Conservation (phyloP, 2,329 filamentous ascomycete species). For the Aureobasidium sp. region DNA sequence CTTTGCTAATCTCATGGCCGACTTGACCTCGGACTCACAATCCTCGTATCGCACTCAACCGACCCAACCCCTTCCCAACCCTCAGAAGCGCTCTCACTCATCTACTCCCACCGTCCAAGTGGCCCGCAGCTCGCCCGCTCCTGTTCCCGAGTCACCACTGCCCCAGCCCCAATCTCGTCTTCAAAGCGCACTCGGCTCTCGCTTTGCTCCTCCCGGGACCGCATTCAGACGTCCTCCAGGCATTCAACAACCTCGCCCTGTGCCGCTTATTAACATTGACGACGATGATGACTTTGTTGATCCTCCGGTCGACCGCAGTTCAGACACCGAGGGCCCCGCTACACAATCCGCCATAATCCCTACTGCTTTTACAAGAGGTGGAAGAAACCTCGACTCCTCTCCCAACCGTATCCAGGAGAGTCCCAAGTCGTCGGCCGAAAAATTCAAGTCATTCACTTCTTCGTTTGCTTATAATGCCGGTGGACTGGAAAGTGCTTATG, state of each 20-base stretch:
- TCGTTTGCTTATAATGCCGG: slow-evolving; percentile 30
- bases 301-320: slow-evolving; percentile 25
- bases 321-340: slow-evolving; percentile 29
- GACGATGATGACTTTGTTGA: slow-evolving; percentile 33
- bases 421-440: slow-evolving; percentile 18
- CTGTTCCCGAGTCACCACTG: slow-evolving; percentile 35
- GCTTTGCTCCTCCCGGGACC: slow-evolving; percentile 72
- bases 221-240: slow-evolving; percentile 48
- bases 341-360: slow-evolving; percentile 54
- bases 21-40: slow-evolving; percentile 4
- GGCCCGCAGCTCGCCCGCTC: slow-evolving; percentile 72
- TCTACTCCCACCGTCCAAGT: slow-evolving; percentile 58
- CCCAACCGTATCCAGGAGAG: slow-evolving; percentile 26
- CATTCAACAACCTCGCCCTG: slow-evolving; percentile 18
- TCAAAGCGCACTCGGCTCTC: slow-evolving; percentile 45
- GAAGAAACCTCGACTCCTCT: slow-evolving; percentile 27
- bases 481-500: slow-evolving; percentile 37
- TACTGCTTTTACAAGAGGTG: slow-evolving; percentile 47
- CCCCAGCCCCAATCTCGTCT: slow-evolving; percentile 18
- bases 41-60: slow-evolving; percentile 47
- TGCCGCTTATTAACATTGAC: slow-evolving; percentile 17
- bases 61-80: slow-evolving; percentile 49
- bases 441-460: slow-evolving; percentile 23
- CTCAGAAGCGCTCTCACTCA: slow-evolving; percentile 27
- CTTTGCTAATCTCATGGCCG: slow-evolving; percentile 13